Evolutionary conservation across 2,329 filamentous ascomycete species (phyloP).

Genomic region (Claviceps cyperi): DNA sequence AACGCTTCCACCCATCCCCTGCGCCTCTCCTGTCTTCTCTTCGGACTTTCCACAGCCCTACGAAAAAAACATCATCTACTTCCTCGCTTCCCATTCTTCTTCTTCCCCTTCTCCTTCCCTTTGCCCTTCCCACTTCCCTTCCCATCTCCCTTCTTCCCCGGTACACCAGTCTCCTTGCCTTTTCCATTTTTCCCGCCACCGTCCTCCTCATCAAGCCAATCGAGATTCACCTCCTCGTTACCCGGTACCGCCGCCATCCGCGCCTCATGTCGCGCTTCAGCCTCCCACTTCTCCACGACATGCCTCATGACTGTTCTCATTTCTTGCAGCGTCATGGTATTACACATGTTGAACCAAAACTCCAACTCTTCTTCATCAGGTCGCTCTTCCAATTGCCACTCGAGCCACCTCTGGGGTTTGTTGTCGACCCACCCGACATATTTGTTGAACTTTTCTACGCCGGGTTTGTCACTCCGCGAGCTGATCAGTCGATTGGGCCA

Average conservation of each 20-base stretch:
- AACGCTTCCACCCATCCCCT: too few species aligned
- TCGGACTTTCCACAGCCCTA: too few species aligned
- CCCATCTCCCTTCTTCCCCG: neutral
- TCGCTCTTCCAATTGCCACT: slow-evolving; percentile 10
- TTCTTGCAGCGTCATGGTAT: neutral
- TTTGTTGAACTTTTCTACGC: slow-evolving; percentile 10
- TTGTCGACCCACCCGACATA: slow-evolving; percentile 11
- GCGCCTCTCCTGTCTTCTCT: too few species aligned
- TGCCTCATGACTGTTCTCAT: neutral
- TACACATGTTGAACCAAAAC: neutral
- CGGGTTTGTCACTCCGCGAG: slow-evolving; percentile 4
- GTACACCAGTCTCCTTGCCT: neutral
- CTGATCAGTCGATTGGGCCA: slow-evolving; percentile 13
- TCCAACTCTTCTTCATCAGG: neutral
- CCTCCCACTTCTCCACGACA: neutral
- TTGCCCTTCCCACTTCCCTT: neutral
- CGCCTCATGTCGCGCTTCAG: neutral
- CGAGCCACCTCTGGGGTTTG: slow-evolving; percentile 13
- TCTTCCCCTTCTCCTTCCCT: too few species aligned
- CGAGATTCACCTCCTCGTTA: neutral
- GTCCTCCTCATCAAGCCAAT: neutral
- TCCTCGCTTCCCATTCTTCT: too few species aligned
- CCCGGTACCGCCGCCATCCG: neutral
- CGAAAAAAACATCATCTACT: too few species aligned
- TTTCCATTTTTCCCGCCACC: neutral